Base-by-base conservation (phyloP, 192 early-diverging fungal genomes). In the Entomortierella lignicola region DNA sequence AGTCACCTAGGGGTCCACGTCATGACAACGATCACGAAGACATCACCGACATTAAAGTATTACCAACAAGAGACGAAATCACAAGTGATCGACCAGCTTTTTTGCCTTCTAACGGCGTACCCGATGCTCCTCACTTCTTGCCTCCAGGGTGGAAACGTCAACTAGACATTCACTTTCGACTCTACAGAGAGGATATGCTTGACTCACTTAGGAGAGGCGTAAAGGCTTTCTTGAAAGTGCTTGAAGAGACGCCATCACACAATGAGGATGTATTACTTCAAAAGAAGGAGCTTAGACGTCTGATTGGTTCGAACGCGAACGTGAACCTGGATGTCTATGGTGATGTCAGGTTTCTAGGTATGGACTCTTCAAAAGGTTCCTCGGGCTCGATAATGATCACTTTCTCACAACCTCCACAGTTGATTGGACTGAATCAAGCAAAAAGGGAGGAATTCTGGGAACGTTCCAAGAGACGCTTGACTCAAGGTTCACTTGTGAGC, bases 171-270 rank as follows among this genome's bases (percentile, higher is more conserved):
- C 86, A 90, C 51, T 91, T 90, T 58, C 86, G 89, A 1, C 58
- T 91, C 6, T 72, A 89, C 17, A 66, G 90, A 12, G 89, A 91
- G 41, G 90, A 91, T 34, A 77, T 89, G 69, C 55, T 90, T 27
- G 63, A 67, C 8, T 54, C 88, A 31, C 23, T 90, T 1, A 66
- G 84, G 0, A 52, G 42, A 6, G 84, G 88, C 3, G 66, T 91
- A 13, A 43, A 25, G n/a, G 59, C 64, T 26, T 89, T 89, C 60
- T 25, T 89, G 4, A 17, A 37, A 0, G 56, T 48, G 10, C 63
- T 84, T 2, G 56, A 55, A 1, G 53, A 54, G 7, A 63, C 39
- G 2, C 17, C 61, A 25, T 43, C 39, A 12, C 58, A 47, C 12
- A 54, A 79, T 18, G 71, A 84, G 10, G 26, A 21, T 0, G 23